Conservation (phyloP, 2,329 filamentous ascomycete species). For the Clonostachys solani region DNA sequence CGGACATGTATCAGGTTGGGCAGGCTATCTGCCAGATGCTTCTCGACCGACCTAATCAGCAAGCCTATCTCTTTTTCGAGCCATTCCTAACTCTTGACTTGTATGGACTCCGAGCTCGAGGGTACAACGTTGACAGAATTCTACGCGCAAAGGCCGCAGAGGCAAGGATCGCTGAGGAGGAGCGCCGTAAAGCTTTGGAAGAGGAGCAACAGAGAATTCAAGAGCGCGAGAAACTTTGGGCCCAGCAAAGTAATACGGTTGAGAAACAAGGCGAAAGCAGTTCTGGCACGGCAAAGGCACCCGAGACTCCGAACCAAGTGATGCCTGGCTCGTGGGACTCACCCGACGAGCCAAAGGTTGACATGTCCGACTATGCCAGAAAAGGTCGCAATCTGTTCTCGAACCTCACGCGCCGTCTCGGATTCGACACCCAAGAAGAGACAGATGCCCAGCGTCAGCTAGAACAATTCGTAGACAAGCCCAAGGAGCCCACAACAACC, state of each 20-base stretch:
- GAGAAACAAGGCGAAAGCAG: slow-evolving; percentile 19
- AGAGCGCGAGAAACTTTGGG: slow-evolving; percentile 44
- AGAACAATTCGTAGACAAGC: slow-evolving; percentile 35
- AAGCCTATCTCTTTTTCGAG: slow-evolving; percentile 87
- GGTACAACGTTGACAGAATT: slow-evolving; percentile 96
- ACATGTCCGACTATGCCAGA: slow-evolving; percentile 24
- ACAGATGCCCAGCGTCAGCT: slow-evolving; percentile 36
- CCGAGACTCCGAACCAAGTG: slow-evolving; percentile 33
- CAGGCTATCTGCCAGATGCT: slow-evolving; percentile 80
- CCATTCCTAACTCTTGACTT: slow-evolving; percentile 85
- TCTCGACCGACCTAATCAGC: slow-evolving; percentile 77
- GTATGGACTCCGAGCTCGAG: slow-evolving; percentile 75
- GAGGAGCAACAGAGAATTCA: slow-evolving; percentile 67
- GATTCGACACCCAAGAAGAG: slow-evolving; percentile 51
- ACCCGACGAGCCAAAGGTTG: slow-evolving; percentile 41
- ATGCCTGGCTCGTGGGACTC: slow-evolving; percentile 80
- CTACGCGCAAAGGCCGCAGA: slow-evolving; percentile 84
- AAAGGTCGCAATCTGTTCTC: slow-evolving; percentile 61
- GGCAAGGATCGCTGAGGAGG: slow-evolving; percentile 79
- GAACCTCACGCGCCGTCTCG: slow-evolving; percentile 62
- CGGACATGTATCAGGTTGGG: slow-evolving; percentile 89
- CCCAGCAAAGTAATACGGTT: slow-evolving; percentile 7
- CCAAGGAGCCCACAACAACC: slow-evolving; percentile 10
- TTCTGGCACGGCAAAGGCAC: slow-evolving; percentile 29
- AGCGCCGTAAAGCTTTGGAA: slow-evolving; percentile 69